These are phyloP conservation scores for Diospyros kaki DNA, from an alignment of 148 eudicot species.

Conservation along the genomic window DNA sequence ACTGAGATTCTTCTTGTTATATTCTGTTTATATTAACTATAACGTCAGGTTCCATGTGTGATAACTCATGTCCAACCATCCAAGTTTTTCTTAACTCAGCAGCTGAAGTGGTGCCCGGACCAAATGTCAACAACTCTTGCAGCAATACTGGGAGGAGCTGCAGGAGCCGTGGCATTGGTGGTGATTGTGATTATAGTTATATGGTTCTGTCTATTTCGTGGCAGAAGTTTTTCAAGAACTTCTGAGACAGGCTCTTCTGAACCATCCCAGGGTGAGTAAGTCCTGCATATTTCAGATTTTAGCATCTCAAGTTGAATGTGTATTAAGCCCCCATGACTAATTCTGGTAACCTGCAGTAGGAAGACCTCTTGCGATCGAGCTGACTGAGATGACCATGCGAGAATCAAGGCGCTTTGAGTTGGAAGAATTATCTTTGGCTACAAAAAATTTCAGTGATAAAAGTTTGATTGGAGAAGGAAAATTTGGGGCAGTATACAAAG, in stretches of 20 bases:
- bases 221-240: constrained; percentile 55
- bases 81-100: constrained; percentile 12
- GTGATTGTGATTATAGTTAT: constrained; percentile 43
- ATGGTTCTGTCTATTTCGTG: constrained; percentile 49
- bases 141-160: constrained; percentile 90
- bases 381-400: constrained; percentile 64
- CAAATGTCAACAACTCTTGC: constrained; percentile 95
- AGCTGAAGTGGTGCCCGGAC: constrained; percentile 49
- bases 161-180: constrained; percentile 92
- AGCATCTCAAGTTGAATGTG: not conserved
- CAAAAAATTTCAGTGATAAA: constrained; percentile 66
- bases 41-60: constrained; percentile 46
- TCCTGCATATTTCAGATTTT: not conserved
- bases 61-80: constrained; percentile 15
- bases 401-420: constrained; percentile 73
- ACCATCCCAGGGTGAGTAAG: constrained; percentile 71
- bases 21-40: not conserved
- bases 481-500: constrained; percentile 94
- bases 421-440: constrained; percentile 71
- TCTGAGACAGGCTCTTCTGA: constrained; percentile 96
- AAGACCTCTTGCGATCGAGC: constrained; percentile 51
- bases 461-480: constrained; percentile 90
- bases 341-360: constrained; percentile 33
- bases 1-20: not conserved
- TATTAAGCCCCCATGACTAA: not conserved